Base-by-base conservation (phyloP, 768 basidiomycete species). In the Leccinum boreale region DNA sequence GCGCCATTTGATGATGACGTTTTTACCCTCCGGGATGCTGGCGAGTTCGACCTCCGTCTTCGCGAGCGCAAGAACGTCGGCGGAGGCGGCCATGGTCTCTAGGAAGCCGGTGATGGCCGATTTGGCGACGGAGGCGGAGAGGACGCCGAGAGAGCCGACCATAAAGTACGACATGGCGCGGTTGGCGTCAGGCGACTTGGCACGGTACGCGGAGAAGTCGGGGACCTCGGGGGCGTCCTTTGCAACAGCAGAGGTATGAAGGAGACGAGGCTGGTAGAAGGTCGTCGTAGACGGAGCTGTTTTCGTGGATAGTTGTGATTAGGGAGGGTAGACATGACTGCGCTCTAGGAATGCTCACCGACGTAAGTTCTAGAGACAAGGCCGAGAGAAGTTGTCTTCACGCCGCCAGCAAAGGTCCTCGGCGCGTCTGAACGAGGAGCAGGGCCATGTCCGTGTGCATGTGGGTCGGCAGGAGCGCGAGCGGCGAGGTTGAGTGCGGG, bases 1-100 rank as follows among this genome's bases (percentile, higher is more conserved):
- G 70, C 97, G 91, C 97, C 97, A 99, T 80, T 98, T 94, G 78
- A 95, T 91, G 75, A 96, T 86, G 65, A 89, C 90, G 72, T 96
- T 95, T 84, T 94, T 95, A 75, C 94, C 94, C 82, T 98, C 94
- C 36, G 97, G 97, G 69, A 99, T 98, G 59, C 76, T 79, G 55
- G 78, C 76, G 59, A 99, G 85, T 39, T 96, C 93, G 58, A 99
- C 86, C 77, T 99, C 97, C 60, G 98, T 92, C 79, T 98, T 98
- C 60, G 97, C 97, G 63, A 98, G 82, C 51, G 97, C 97, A 66
- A 98, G 86, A 53, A 99, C 96, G 71, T 99, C 97, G 35, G 96
- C 94, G 39, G 94, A 96, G 23, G 97, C 97, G 53, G 92, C 83
- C 94, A 99, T 96, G 62, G 93, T 94, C 69, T 89, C 85, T 59